phyloP scores from a whole-genome alignment of 768 basidiomycete species.

The Pisolithus microcarpus region DNA sequence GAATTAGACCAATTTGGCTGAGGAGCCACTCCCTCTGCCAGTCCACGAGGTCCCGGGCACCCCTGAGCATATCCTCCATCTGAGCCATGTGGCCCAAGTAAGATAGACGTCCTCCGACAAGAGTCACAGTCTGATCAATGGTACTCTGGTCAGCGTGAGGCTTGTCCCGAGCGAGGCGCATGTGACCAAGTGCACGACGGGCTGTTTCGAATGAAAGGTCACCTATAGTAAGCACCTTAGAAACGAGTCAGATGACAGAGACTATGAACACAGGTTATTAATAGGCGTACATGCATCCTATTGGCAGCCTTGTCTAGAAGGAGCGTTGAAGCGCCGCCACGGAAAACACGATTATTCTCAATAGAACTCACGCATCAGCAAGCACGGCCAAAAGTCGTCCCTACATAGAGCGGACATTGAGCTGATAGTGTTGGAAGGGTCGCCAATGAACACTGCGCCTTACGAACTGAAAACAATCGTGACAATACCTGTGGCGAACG shows the following conservation, averaged over 20 bases:
- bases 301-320: slow-evolving; percentile 57
- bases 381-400: slow-evolving; percentile 82
- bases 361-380: slow-evolving; percentile 48
- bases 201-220: slow-evolving; percentile 61
- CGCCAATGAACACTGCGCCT: slow-evolving; percentile 19
- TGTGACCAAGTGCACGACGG: slow-evolving; percentile 44
- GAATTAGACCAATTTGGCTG: slow-evolving; percentile 71
- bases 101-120: slow-evolving; percentile 76
- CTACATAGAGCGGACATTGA: slow-evolving; percentile 31
- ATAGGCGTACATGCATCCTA: slow-evolving; percentile 56
- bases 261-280: background rate
- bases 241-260: background rate
- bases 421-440: slow-evolving; percentile 3
- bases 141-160: slow-evolving; percentile 27
- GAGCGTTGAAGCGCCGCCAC: slow-evolving; percentile 9
- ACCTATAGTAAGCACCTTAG: slow-evolving; percentile 46
- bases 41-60: slow-evolving; percentile 58
- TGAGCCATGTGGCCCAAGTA: slow-evolving; percentile 53
- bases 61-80: slow-evolving; percentile 46
- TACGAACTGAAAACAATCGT: slow-evolving; percentile 76
- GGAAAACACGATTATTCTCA: slow-evolving; percentile 1
- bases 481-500: slow-evolving; percentile 46
- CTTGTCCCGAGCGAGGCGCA: slow-evolving; percentile 31
- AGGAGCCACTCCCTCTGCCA: slow-evolving; percentile 76
- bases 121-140: slow-evolving; percentile 38